Evolutionary conservation across 129 eudicot species (phyloP), one percentile per base, ranked within the genome.

Genomic region (Flaveria robusta): DNA sequence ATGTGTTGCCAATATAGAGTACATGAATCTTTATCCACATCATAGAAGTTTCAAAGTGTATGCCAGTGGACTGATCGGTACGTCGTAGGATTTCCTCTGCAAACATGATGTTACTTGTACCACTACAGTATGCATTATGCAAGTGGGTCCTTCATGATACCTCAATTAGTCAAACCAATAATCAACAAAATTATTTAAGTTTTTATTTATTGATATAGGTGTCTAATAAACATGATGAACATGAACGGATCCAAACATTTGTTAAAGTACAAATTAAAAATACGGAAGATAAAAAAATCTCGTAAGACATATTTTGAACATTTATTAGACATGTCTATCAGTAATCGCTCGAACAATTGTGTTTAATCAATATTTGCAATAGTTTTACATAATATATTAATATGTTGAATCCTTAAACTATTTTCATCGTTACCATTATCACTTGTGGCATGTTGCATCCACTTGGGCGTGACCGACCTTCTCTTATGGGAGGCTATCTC

Each of bases 81-180:
- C 1, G 7, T 73, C 52, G 68, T 73, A 56, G 41, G 45, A 72
- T 54, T 72, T 11, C 76, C 76, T 52, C 67, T 46, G 66, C 18
- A 14, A 72, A 72, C 51, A 54, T 72, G 52, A 55, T 19, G 39
- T 5, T 34, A 34, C 39, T 34, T 7, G 39, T 34, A 5, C 39
- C 3, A 18, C 20, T 43, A 24, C 26, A 56, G 29, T 56, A 20
- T 71, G 42, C 68, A 73, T 1, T 55, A 52, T 71, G 46, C 20
- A 9, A 10, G 14, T 73, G 56, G 41, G 55, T 13, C 68, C 64
- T 19, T 7, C 24, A 22, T 22, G 0, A 12, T 4, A 41, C 15
- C 34, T 55, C 46, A 41, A 10, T 52, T 71, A 54, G 46, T n/a
- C 70, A 34, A 2, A 64, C 47, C 70, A 31, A 64, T 63, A 62